Evolutionary conservation across 2,329 filamentous ascomycete species (phyloP), one percentile per base, ranked within the genome.

Genomic region (Coleophoma crateriformis): DNA sequence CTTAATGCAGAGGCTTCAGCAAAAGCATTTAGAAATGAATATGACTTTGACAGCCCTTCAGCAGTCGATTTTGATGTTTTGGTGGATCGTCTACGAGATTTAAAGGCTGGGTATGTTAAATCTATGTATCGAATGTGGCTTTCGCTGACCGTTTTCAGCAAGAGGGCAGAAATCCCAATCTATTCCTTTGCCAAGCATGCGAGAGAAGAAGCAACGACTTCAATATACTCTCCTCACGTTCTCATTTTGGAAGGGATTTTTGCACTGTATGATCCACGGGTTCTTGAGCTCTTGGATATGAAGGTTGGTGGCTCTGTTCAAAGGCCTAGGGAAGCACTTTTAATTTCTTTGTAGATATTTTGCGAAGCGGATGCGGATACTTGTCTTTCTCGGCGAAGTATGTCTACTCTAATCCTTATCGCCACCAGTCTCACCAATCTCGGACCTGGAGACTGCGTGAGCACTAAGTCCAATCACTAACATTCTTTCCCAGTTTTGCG

Each of bases 131-230:
- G 13, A 22, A 19, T n/a, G 11, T 22, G 32, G 14, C n/a, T 46
- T 41, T 32, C 46, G 7, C 50, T 50, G 22, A 58, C 14, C 15
- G 35, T 38, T 17, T 47, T 27, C 58, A 92, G 88, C 51, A 90
- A 88, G 67, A 86, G 88, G 64, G 87, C 90, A 48, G 90, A 97
- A 59, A 90, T 99, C 49, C 94, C 94, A 0, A 77, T 95, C 11
- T 99, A 99, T 67, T 99, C 94, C 0, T 99, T 99, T 67, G 81
- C 89, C 58, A 87, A 96, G 64, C 94, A 99, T 69, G 82, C 88
- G 54, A 82, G 94, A 44, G 67, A 91, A 44, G 76, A 85, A 11
- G 77, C 87, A 57, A 95, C 90, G 0, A 95, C 87, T 0, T 85
- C 88, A 1, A 89, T 99, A 53, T 99, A 99, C 66, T 97, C 94